phyloP scores from a whole-genome alignment of 352 stramenopile species.

The Globisporangium carolinianum region DNA sequence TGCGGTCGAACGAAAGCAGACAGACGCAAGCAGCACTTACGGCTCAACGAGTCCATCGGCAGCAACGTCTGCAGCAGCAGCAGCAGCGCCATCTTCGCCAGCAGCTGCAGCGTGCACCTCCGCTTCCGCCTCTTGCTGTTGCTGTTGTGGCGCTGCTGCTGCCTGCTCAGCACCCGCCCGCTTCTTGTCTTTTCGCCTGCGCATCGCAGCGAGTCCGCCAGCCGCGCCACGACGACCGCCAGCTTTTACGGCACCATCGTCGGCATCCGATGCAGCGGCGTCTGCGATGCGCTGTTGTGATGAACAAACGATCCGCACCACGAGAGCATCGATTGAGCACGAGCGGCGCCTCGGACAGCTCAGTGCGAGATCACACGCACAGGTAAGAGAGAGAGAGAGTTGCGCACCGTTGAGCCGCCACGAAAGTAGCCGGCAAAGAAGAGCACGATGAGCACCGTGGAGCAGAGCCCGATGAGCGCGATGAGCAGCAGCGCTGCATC shows the following conservation, averaged over 20 bases:
- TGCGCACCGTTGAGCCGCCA: slow-evolving; percentile 21
- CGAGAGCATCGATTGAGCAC: background rate
- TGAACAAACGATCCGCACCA: background rate
- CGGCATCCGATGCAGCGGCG: slow-evolving; percentile 16
- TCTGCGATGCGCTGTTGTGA: slow-evolving; percentile 18
- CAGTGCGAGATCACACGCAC: background rate
- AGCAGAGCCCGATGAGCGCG: slow-evolving; percentile 38
- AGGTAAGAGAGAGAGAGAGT: background rate
- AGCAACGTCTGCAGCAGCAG: slow-evolving; percentile 14
- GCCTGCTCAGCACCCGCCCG: slow-evolving; percentile 19
- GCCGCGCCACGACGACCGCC: slow-evolving; percentile 28
- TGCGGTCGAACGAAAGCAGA: too few species aligned
- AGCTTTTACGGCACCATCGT: slow-evolving; percentile 24
- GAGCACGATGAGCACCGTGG: slow-evolving; percentile 47
- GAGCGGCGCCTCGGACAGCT: background rate
- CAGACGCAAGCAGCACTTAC: slow-evolving; percentile 14
- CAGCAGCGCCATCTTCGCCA: slow-evolving; percentile 6
- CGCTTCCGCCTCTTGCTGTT: slow-evolving; percentile 2
- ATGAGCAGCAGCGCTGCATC: slow-evolving; percentile 50
- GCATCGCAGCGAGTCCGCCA: slow-evolving; percentile 44
- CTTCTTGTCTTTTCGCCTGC: slow-evolving; percentile 63
- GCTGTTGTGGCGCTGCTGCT: too few species aligned
- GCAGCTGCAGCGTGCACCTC: slow-evolving; percentile 7
- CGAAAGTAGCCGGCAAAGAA: slow-evolving; percentile 65
- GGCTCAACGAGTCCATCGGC: slow-evolving; percentile 25